Evolutionary conservation across 345 rosid genomes (phyloP), one percentile per base, ranked within the genome.

Genomic region (Raphanus sativus): DNA sequence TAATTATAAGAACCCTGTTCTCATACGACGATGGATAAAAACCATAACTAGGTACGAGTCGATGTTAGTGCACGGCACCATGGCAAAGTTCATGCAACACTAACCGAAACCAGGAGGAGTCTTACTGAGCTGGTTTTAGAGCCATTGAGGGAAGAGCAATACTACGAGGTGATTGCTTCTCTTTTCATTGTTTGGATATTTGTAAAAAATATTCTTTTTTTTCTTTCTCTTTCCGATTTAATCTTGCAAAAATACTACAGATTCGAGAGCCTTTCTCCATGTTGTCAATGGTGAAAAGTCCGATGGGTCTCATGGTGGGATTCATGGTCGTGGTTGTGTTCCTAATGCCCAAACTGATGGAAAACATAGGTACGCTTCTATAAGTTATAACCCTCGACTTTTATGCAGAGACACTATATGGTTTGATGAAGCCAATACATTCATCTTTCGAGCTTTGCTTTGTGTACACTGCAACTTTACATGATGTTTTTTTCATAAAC

Each of bases 291-390:
- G 85, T 89, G 78, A 95, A 95, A 68, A 95, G 99, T 77, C 99
- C 98, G 33, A 95, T 95, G 99, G 99, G 99, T 75, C 89, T 95
- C 50, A 95, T 92, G 99, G 74, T 91, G 83, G 99, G 99, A 77
- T 92, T 95, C 77, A 95, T 95, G 99, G 74, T 95, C 76, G 83
- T 95, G 48, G 97, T 92, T 1, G 79, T 95, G 81, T 95, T 95
- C 84, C 62, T 95, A 48, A 95, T 95, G 99, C 99, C 99, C 36
- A 95, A 95, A 79, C 79, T 92, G 75, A 80, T 92, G 87, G 99
- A 92, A 83, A 95, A 87, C 87, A 92, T 94, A 84, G 99, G 97
- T 94, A 89, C 30, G 34, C 11, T 38, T 69, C 42, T 40, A 2
- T 28, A 28, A 28, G 30, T 28, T 28, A 28, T 62, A 29, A 52